Conservation (phyloP, 352 stramenopile species). For the Pythium biforme region DNA sequence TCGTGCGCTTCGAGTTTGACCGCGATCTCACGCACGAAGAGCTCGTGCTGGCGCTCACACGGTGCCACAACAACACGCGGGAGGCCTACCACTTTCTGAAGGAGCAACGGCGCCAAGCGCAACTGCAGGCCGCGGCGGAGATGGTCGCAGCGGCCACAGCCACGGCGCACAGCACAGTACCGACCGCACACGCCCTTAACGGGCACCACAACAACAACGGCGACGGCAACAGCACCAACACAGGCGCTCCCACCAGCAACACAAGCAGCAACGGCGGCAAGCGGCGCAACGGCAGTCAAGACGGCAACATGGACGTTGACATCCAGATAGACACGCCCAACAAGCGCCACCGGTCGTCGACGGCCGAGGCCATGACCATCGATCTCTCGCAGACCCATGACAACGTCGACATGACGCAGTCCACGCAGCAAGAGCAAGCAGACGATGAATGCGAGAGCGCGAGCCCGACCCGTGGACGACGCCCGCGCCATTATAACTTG, state of each 20-base stretch:
- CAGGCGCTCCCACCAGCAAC: no score
- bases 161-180: not conserved
- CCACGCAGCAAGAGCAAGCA: slow-evolving; percentile 18
- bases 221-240: not conserved
- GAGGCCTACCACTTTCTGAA: slow-evolving; percentile 60
- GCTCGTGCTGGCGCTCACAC: slow-evolving; percentile 41
- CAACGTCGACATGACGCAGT: slow-evolving; percentile 21
- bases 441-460: slow-evolving; percentile 1
- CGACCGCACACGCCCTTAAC: not conserved
- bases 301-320: slow-evolving; percentile 15
- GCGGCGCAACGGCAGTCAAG: slow-evolving; percentile 17
- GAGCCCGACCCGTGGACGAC: not conserved
- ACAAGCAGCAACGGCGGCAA: slow-evolving; percentile 15
- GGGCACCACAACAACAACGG: not conserved
- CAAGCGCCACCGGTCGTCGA: slow-evolving; percentile 18
- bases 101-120: slow-evolving; percentile 26
- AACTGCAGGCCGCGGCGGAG: slow-evolving; percentile 7
- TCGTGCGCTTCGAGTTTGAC: slow-evolving; percentile 66
- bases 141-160: slow-evolving; percentile 15
- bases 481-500: slow-evolving; percentile 5
- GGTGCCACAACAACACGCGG: slow-evolving; percentile 40
- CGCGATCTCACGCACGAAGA: slow-evolving; percentile 42
- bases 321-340: slow-evolving; percentile 19
- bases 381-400: slow-evolving; percentile 24
- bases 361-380: slow-evolving; percentile 3